Evolutionary conservation across 768 basidiomycete genomes (phyloP).

Genomic region (Hygrophorus russula): DNA sequence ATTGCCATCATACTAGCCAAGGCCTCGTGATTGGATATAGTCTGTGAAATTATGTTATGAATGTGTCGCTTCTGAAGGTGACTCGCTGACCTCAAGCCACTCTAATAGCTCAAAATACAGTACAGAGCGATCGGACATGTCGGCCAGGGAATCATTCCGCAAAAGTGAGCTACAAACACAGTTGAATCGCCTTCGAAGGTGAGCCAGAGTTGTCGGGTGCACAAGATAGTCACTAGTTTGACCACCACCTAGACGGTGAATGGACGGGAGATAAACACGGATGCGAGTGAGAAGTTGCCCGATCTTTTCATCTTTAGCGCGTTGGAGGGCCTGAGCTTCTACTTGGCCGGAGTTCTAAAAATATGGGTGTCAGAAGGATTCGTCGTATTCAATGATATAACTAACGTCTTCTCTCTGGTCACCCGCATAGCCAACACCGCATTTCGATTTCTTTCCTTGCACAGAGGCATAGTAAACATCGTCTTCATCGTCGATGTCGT

Average conservation of each 20-base stretch:
- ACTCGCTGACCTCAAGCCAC: conserved; percentile 71
- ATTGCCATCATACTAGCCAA: conserved; percentile 94
- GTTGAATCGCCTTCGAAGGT: conserved; percentile 86
- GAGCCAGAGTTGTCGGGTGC: conserved; percentile 87
- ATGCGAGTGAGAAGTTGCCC: conserved; percentile 57
- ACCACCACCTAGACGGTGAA: conserved; percentile 65
- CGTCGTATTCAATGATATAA: conserved; percentile 5
- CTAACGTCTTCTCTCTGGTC: conserved; percentile 77
- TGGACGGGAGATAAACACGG: conserved; percentile 74
- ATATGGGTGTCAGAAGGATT: conserved; percentile 1
- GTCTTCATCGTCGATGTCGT: conserved; percentile 41
- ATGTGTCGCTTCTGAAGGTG: neutral
- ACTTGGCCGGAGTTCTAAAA: conserved; percentile 67
- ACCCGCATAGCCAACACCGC: conserved; percentile 85
- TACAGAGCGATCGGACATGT: conserved; percentile 82
- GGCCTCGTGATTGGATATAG: conserved; percentile 87
- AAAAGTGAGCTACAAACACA: conserved; percentile 77
- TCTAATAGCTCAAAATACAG: conserved; percentile 85
- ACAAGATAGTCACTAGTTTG: conserved; percentile 83
- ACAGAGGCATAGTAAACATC: conserved; percentile 29
- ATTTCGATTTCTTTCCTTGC: conserved; percentile 56
- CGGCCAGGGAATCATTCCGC: conserved; percentile 84
- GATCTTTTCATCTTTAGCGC: conserved; percentile 62
- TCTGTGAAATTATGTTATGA: conserved; percentile 30
- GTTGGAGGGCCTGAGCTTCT: conserved; percentile 67